phyloP scores from a whole-genome alignment of 805 yeast species.

The Ogataea haglerorum region DNA sequence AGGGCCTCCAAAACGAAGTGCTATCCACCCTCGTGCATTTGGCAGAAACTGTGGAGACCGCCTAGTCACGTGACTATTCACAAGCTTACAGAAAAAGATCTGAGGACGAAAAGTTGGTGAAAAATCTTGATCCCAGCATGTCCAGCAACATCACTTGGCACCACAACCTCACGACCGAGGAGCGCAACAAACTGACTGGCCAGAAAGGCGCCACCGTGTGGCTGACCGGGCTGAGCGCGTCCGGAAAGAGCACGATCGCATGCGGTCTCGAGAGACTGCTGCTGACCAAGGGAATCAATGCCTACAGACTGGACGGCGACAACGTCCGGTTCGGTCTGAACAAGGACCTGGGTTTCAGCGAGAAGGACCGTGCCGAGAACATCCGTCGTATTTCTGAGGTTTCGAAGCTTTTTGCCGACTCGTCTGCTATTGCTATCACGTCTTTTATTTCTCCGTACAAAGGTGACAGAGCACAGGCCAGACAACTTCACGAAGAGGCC shows the following conservation, averaged over 20 bases:
- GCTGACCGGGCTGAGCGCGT: conserved; percentile 94
- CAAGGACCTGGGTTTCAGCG: conserved; percentile 91
- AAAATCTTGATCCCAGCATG: conserved; percentile 42
- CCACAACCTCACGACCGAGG: conserved; percentile 77
- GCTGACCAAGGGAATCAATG: conserved; percentile 61
- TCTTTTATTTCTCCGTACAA: conserved; percentile 92
- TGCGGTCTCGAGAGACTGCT: conserved; percentile 87
- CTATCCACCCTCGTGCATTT: conserved; percentile 1
- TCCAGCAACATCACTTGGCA: conserved; percentile 98
- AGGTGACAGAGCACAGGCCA: conserved; percentile 78
- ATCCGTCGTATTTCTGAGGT: conserved; percentile 95
- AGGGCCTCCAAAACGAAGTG: not conserved
- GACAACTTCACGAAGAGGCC: conserved; percentile 75
- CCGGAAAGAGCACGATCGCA: conserved; percentile 93
- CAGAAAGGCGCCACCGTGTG: conserved; percentile 90
- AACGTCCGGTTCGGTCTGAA: conserved; percentile 92
- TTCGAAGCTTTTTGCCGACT: conserved; percentile 87
- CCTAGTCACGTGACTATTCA: conserved; percentile 6
- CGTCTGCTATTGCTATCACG: conserved; percentile 83
- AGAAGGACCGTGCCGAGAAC: conserved; percentile 89
- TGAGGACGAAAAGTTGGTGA: not conserved
- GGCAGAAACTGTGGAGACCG: conserved; percentile 7
- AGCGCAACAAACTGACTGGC: conserved; percentile 66
- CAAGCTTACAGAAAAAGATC: not conserved
- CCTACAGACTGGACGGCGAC: conserved; percentile 93